Evolutionary conservation across 257 asterid genomes (phyloP), one percentile per base, ranked within the genome.

Genomic region (Przewalskia tangutica): DNA sequence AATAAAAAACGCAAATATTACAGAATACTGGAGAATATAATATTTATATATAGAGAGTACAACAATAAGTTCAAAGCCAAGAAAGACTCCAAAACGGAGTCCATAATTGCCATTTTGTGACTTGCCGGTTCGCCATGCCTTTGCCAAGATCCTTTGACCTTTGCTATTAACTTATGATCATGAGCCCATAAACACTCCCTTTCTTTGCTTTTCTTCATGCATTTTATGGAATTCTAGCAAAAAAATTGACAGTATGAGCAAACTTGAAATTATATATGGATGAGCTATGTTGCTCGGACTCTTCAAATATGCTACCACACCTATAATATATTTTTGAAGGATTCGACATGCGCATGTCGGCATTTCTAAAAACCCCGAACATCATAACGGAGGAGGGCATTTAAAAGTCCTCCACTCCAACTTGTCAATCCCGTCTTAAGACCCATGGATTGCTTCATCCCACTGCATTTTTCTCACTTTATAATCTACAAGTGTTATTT

Each of bases 121-220:
- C 95, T 91, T 91, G 95, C 93, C 93, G 89, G 91, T 84, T 76
- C 58, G 85, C 86, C 32, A 75, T 58, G 82, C 75, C 73, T 42
- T 81, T 48, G 77, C 76, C 89, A 46, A 78, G 36, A 67, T 36
- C 83, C 80, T 67, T 58, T n/a, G n/a, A n/a, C 83, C 80, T 67
- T 20, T 27, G 77, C 82, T 71, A 68, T 46, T 18, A 27, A 27
- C 5, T 9, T 44, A 23, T 46, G 67, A 20, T 60, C 13, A 60
- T 20, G 2, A 62, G 9, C 9, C 68, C 68, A 62, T 32, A 62
- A 5, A 11, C 42, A 23, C 4, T 6, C 23, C 0, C 68, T 40
- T 62, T 62, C 27, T n/a, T 58, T 18, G 65, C 13, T 58, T 54
- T 54, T 4, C 59, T 50, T 10, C 13, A 50, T 50, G 20, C 12